Evolutionary conservation across 1,284 basidiomycete genomes (phyloP), one percentile per base, ranked within the genome.

Genomic region (Vanrija pseudolonga): DNA sequence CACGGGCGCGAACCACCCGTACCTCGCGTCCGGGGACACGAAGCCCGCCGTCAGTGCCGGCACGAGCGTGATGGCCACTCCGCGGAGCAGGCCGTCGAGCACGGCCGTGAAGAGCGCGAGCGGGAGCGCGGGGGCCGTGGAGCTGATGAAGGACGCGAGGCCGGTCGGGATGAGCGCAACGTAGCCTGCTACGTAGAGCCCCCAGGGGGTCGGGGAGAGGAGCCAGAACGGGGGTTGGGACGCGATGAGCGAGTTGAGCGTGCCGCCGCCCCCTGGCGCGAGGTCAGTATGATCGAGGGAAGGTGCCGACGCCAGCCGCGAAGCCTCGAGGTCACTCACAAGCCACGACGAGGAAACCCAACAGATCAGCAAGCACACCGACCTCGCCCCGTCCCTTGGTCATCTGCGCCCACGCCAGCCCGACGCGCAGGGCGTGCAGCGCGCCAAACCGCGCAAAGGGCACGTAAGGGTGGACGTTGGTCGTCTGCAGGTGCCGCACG

Each of bases 201-300:
- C 46, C 73, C 73, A 74, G 23, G 68, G 65, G 2, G 61, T 60
- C 3, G 70, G 62, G 0, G 66, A 68, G 38, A 68, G 28, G 20
- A 76, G 64, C 73, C 73, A 76, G 24, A 66, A 55, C 0, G 73
- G 72, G 2, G 72, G 69, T 36, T 65, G 64, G 12, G 56, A 59
- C n/a, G 69, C 62, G 0, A 76, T 59, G 1, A 76, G 43, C 0
- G 70, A 61, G 2, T 61, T 57, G 20, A 70, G 40, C 9, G 72
- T 74, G 14, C 63, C 59, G 19, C 73, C 73, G 44, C 71, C 72
- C 72, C 73, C 73, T 76, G 49, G 9, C n/a, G n/a, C n/a, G n/a
- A n/a, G n/a, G n/a, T n/a, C n/a, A n/a, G n/a, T n/a, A n/a, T n/a
- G n/a, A n/a, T n/a, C n/a, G n/a, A 18, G 28, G 56, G 23, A 48